These are phyloP conservation scores for Bryum argenteum DNA, from an alignment of 225 moss, liverwort and hornwort species.

Conservation along the genomic window DNA sequence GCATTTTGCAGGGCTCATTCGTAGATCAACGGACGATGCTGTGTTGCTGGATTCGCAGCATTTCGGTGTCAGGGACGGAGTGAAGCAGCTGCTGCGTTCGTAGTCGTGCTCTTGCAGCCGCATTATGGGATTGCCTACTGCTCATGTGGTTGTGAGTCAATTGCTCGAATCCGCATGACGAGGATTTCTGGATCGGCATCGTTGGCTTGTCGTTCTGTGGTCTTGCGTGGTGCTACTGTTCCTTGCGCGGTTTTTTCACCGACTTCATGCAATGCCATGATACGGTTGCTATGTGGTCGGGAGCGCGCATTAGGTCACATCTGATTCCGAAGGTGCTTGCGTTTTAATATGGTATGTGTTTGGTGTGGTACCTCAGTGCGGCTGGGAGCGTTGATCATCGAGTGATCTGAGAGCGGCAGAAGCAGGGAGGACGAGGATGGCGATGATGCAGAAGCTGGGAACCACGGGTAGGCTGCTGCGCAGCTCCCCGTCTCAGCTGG, in stretches of 20 bases:
- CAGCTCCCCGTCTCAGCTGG: conserved; percentile 36
- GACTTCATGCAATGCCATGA: not conserved
- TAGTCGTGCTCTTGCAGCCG: not conserved
- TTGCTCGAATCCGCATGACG: not conserved
- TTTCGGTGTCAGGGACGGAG: not conserved
- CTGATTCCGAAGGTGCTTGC: not conserved
- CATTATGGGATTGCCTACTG: not conserved
- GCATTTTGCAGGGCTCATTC: not conserved
- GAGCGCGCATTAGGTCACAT: not conserved
- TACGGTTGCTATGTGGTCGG: not conserved
- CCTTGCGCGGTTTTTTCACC: not conserved
- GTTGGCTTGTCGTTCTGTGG: not conserved
- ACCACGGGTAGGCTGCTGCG: conserved; percentile 44
- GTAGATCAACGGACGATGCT: not conserved
- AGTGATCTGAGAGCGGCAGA: not conserved
- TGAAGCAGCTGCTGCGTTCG: not conserved
- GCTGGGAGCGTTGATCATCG: not conserved
- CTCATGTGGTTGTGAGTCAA: not conserved
- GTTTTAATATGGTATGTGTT: conserved; percentile 22
- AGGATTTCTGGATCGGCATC: not conserved
- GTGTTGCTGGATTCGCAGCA: not conserved
- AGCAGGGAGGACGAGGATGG: conserved; percentile 32
- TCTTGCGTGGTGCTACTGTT: not conserved
- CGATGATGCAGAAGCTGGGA: conserved; percentile 52
- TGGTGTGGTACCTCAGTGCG: conserved; percentile 30